phyloP scores from a whole-genome alignment of 306 rosid genomes.

The Vicia faba region DNA sequence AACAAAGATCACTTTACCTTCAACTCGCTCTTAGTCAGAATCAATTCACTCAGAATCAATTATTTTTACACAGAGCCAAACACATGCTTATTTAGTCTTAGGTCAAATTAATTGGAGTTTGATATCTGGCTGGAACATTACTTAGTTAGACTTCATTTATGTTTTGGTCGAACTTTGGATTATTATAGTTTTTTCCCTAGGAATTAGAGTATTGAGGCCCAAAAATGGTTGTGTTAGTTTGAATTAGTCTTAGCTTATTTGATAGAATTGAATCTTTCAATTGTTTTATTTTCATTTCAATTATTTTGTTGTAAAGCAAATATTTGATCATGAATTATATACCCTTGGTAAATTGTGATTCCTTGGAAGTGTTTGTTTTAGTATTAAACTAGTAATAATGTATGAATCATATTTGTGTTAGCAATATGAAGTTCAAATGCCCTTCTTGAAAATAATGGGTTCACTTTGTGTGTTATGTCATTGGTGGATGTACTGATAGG shows the following conservation, averaged over 20 bases:
- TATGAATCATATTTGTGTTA: background rate
- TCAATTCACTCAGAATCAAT: too few species aligned
- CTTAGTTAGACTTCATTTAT: background rate
- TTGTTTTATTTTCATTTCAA: background rate
- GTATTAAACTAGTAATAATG: too few species aligned
- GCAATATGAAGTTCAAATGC: background rate
- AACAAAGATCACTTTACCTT: too few species aligned
- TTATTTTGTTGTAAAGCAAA: too few species aligned
- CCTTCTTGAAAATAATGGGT: background rate
- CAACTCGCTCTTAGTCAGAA: too few species aligned
- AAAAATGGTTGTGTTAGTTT: background rate
- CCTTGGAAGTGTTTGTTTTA: background rate
- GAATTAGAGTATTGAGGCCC: background rate
- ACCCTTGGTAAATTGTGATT: background rate
- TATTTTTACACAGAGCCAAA: too few species aligned
- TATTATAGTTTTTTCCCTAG: background rate
- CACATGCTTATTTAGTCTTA: too few species aligned
- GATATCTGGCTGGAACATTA: background rate
- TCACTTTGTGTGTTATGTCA: background rate
- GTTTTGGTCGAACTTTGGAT: background rate
- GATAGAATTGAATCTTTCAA: background rate
- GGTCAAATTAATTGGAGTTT: too few species aligned
- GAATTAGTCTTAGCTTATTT: background rate
- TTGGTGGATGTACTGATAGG: constrained; percentile 49
- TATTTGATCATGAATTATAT: background rate